phyloP scores from a whole-genome alignment of 352 stramenopile species.

The Phytophthora ohioensis region DNA sequence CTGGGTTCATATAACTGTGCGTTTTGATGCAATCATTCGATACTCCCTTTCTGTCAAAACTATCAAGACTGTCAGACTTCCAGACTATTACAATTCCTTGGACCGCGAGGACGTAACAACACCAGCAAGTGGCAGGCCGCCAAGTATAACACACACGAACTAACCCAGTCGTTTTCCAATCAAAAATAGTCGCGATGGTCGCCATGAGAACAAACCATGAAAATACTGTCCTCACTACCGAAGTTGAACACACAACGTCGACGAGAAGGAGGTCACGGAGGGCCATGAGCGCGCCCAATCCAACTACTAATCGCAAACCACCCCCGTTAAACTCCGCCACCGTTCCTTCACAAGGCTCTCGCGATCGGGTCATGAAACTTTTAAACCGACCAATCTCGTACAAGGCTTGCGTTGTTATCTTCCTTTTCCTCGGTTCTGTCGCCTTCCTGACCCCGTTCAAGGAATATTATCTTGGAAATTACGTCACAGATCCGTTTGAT shows the following conservation, averaged over 20 bases:
- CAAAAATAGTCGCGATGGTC: background rate
- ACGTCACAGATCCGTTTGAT: constrained; percentile 36
- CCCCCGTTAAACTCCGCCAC: background rate
- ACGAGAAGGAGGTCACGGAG: background rate
- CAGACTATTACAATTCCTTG: too few species aligned
- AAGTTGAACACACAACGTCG: background rate
- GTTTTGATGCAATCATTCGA: too few species aligned
- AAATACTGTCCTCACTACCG: constrained; percentile 5
- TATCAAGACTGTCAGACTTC: too few species aligned
- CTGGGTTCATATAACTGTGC: too few species aligned
- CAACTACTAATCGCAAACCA: background rate
- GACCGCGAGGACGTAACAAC: too few species aligned
- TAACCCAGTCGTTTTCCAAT: background rate
- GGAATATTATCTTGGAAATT: constrained; percentile 41
- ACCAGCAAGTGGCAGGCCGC: too few species aligned
- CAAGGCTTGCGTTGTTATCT: constrained; percentile 23
- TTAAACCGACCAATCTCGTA: constrained; percentile 32
- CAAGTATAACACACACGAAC: too few species aligned
- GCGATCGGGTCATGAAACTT: constrained; percentile 5
- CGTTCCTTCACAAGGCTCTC: background rate
- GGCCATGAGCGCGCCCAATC: constrained; percentile 6
- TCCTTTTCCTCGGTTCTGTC: constrained; percentile 25
- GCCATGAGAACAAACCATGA: background rate
- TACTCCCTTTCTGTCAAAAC: too few species aligned
- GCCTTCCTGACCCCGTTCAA: constrained; percentile 33